Percentiles rank a stretch among this genome's conserved stretches.
Conservation (phyloP, 768 basidiomycete genomes). For the Lactarius pseudohatsudake region DNA sequence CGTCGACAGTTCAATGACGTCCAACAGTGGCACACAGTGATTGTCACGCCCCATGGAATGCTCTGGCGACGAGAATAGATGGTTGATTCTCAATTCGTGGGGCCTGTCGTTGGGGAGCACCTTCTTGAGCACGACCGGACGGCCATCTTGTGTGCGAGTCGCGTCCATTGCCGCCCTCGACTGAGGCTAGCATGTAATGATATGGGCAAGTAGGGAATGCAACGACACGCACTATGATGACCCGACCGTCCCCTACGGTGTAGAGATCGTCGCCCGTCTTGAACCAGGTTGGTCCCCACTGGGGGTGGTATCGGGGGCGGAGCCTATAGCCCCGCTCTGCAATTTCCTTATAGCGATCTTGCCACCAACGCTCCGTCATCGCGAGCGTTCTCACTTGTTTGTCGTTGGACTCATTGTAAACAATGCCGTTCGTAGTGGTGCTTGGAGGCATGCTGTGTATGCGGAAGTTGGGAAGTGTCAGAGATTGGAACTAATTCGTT, state of each 20-base stretch:
- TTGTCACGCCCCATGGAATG: slow-evolving; percentile 32
- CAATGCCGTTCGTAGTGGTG: neutral
- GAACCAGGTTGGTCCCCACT: slow-evolving; percentile 22
- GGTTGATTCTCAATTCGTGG: slow-evolving; percentile 15
- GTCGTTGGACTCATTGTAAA: neutral
- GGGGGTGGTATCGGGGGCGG: slow-evolving; percentile 24
- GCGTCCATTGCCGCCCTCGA: slow-evolving; percentile 24
- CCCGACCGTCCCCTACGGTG: slow-evolving; percentile 17
- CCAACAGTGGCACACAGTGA: slow-evolving; percentile 33
- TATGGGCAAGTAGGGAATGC: neutral
- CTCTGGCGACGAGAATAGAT: slow-evolving; percentile 25
- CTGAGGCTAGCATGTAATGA: neutral
- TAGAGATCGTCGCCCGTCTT: slow-evolving; percentile 15
- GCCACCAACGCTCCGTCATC: slow-evolving; percentile 21
- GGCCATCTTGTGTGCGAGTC: slow-evolving; percentile 2
- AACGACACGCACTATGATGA: slow-evolving; percentile 13
- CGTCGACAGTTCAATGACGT: slow-evolving; percentile 28
- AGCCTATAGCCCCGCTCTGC: slow-evolving; percentile 14
- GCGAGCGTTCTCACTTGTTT: slow-evolving; percentile 14
- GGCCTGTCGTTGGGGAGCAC: slow-evolving; percentile 12
- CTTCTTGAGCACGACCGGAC: slow-evolving; percentile 22
- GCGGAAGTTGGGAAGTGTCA: neutral
- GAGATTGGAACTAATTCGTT: neutral
- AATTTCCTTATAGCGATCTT: slow-evolving; percentile 11
- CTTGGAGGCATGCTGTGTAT: slow-evolving; percentile 2